Percentiles rank a stretch among this genome's conserved stretches.
Conservation (phyloP, 257 asterid species). For the Fraxinus pennsylvanica region DNA sequence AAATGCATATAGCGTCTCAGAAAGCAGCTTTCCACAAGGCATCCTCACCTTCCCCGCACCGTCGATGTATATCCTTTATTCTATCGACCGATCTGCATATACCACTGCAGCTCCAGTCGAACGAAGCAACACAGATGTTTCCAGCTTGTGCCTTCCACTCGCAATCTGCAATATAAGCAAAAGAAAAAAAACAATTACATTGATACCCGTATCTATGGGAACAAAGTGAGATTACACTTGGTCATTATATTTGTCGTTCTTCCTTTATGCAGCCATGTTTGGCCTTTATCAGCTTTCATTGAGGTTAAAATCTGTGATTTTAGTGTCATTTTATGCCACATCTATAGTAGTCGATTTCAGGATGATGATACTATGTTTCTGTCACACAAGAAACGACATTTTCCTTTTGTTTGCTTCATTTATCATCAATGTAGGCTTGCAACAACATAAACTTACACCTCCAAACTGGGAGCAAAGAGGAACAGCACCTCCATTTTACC, state of each 20-base stretch:
- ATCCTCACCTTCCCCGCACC: slow-evolving; percentile 77
- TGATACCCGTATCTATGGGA: background rate
- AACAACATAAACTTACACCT: too few species aligned
- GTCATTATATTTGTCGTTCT: background rate
- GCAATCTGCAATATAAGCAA: slow-evolving; percentile 52
- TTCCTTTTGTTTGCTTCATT: too few species aligned
- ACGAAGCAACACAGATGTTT: slow-evolving; percentile 73
- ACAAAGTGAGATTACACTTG: background rate
- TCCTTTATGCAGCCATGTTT: background rate
- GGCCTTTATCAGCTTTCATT: background rate
- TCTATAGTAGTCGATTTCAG: background rate
- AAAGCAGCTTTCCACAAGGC: slow-evolving; percentile 71
- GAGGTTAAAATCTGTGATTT: background rate
- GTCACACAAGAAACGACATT: too few species aligned
- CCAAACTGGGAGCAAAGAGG: background rate
- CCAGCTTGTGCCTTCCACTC: slow-evolving; percentile 94
- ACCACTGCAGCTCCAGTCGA: slow-evolving; percentile 92
- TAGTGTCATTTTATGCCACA: background rate
- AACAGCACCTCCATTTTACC: background rate
- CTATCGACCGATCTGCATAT: slow-evolving; percentile 77
- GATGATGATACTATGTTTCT: background rate
- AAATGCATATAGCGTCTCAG: slow-evolving; percentile 27
- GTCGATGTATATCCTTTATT: slow-evolving; percentile 75
- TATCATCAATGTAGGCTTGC: background rate
- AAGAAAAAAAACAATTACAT: background rate